Evolutionary conservation across 2,329 filamentous ascomycete species (phyloP), one percentile per base, ranked within the genome.

Genomic region (Chrysosporium keratinophilum): DNA sequence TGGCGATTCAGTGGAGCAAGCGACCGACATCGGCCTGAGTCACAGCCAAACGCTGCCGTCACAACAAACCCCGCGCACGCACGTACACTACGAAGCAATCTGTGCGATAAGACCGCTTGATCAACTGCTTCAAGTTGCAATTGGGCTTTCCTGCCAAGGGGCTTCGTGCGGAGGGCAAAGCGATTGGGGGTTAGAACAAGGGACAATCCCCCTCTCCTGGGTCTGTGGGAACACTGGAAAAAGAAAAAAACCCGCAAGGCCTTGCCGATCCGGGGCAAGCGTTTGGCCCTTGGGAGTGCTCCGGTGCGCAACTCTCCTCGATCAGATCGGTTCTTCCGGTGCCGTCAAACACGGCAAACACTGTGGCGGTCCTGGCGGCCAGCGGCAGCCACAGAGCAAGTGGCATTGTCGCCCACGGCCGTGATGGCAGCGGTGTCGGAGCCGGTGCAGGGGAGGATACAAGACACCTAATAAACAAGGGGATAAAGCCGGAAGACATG

Each of bases 371-470:
- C 49, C 54, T 55, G 49, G 50, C 54, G 46, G 43, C 49, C 53
- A 54, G 51, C 43, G 56, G 55, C 50, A 50, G 52, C 56, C 57
- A 52, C 54, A 56, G 31, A 48, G 50, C 50, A 23, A 54, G 57
- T 55, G 57, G 54, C 57, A 51, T 47, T 46, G 57, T 52, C 42
- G 52, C 46, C 23, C 52, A 49, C 41, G 53, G 20, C 49, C 47
- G 35, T 48, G 50, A 56, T 58, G 52, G 55, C 54, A 60, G 55
- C 57, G 54, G 55, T 56, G 57, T 58, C 55, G 58, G 57, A 57
- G 54, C 41, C 15, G 43, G 19, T 42, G 17, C 41, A 55, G 55
- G 48, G 34, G 45, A 43, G 39, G 55, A 42, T 23, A 46, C 17
- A 39, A 42, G 15, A 53, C 44, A 41, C 19, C 19, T 19, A 23